Evolutionary conservation across 192 early-diverging fungal species (phyloP).

Genomic region (Coemansia sp.): DNA sequence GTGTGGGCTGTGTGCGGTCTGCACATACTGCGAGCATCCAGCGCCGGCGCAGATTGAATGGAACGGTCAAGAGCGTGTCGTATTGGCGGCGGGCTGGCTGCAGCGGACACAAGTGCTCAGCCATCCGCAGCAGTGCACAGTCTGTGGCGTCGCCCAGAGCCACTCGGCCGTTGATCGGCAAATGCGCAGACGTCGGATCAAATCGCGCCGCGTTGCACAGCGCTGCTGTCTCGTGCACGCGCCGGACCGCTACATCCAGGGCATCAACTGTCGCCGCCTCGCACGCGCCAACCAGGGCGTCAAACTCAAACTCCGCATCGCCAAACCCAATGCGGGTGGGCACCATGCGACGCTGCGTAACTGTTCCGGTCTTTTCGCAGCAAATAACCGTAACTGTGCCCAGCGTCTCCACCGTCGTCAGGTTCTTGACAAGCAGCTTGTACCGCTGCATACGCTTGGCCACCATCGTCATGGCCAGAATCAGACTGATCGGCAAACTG

Average conservation of each 20-base stretch:
- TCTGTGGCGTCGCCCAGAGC: conserved; percentile 87
- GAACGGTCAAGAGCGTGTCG: conserved; percentile 54
- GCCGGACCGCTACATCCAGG: conserved; percentile 18
- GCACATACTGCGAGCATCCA: conserved; percentile 58
- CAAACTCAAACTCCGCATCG: conserved; percentile 1
- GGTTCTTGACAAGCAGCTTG: conserved; percentile 74
- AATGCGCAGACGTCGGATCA: conserved; percentile 45
- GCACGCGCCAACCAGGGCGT: background rate
- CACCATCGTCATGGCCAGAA: conserved; percentile 73
- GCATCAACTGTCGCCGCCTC: conserved; percentile 8
- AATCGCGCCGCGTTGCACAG: conserved; percentile 73
- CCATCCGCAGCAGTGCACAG: conserved; percentile 74
- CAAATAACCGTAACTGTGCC: conserved; percentile 72
- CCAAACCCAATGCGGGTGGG: conserved; percentile 36
- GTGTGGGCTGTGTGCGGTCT: conserved; percentile 11
- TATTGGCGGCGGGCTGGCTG: conserved; percentile 8
- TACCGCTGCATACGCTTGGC: conserved; percentile 72
- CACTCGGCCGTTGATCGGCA: conserved; percentile 60
- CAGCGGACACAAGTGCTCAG: conserved; percentile 28
- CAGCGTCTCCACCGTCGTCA: conserved; percentile 87
- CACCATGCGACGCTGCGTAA: conserved; percentile 79
- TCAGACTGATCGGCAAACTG: conserved; percentile 77
- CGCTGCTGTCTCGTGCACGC: conserved; percentile 45
- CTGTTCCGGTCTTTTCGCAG: conserved; percentile 92
- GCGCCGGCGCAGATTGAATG: conserved; percentile 76